A percentile compares a stretch with the other conserved stretches of the same genome.
These are phyloP conservation scores for Gremmenia infestans DNA, from an alignment of 2,329 filamentous ascomycete genomes.

Conservation along the genomic window DNA sequence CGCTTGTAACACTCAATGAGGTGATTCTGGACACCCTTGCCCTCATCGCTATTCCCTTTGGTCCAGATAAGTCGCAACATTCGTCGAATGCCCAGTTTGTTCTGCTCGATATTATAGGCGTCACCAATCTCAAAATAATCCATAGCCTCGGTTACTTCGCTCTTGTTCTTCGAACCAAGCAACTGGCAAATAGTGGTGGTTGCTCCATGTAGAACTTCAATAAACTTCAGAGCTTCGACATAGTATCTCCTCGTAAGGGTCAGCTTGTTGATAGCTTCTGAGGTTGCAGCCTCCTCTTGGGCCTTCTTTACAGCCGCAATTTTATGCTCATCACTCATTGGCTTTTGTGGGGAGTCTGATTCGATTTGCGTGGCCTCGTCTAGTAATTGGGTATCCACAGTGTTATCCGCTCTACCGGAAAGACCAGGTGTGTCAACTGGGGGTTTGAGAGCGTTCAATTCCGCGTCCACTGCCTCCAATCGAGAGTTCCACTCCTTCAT, in stretches of 20 bases:
- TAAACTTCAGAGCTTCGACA: constrained; percentile 87
- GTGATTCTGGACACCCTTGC: constrained; percentile 94
- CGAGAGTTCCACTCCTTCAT: constrained; percentile 81
- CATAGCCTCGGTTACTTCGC: constrained; percentile 97
- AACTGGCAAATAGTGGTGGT: constrained; percentile 80
- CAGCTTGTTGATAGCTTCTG: constrained; percentile 81
- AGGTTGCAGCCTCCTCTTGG: constrained; percentile 80
- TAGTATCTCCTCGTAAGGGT: constrained; percentile 89
- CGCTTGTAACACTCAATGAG: constrained; percentile 95
- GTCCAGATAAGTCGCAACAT: constrained; percentile 99
- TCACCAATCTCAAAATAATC: constrained; percentile 96
- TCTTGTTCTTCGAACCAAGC: constrained; percentile 93
- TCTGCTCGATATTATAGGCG: constrained; percentile 92
- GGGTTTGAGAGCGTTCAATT: constrained; percentile 76
- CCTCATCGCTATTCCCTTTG: constrained; percentile 98
- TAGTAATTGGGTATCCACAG: constrained; percentile 71
- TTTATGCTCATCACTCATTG: constrained; percentile 77
- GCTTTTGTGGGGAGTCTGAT: constrained; percentile 58
- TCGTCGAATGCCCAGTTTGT: constrained; percentile 84
- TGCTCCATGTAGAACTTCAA: constrained; percentile 81
- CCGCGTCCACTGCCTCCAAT: constrained; percentile 74
- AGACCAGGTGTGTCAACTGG: constrained; percentile 70
- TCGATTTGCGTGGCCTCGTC: constrained; percentile 85
- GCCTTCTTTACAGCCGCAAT: constrained; percentile 70
- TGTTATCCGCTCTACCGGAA: constrained; percentile 60